phyloP scores from a whole-genome alignment of 352 stramenopile genomes.

The Pythium folliculosum region DNA sequence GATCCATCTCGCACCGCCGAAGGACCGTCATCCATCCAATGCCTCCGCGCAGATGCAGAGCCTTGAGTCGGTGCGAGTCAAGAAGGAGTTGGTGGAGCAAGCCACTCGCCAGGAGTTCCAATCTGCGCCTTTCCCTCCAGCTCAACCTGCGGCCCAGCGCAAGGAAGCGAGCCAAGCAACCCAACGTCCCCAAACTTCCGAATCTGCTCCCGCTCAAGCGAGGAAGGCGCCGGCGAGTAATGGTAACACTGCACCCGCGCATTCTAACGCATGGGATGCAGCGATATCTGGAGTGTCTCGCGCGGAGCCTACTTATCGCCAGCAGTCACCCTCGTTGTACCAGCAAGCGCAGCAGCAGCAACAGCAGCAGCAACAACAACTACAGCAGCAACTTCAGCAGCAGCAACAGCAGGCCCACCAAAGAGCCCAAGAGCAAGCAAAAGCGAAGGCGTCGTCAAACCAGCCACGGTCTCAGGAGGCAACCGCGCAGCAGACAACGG shows the following conservation, averaged over 20 bases:
- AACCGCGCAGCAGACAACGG: neutral
- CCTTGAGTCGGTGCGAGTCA: slow-evolving; percentile 19
- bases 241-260: neutral
- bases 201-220: neutral
- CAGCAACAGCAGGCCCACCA: slow-evolving; percentile 7
- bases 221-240: neutral
- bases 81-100: slow-evolving; percentile 25
- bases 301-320: slow-evolving; percentile 6
- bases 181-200: neutral
- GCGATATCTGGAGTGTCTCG: neutral
- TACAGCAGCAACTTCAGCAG: neutral
- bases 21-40: neutral
- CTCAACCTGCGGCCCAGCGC: neutral
- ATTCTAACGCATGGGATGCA: slow-evolving; percentile 5
- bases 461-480: slow-evolving; percentile 6
- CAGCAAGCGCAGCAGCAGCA: slow-evolving; percentile 24
- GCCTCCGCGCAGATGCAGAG: slow-evolving; percentile 6
- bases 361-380: neutral
- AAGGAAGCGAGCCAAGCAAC: neutral
- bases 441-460: slow-evolving; percentile 2
- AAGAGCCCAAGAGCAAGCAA: slow-evolving; percentile 3
- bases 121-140: neutral
- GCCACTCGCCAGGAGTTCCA: slow-evolving; percentile 11
- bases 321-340: slow-evolving; percentile 16
- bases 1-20: neutral